A percentile compares a stretch with the other conserved stretches of the same genome.
Evolutionary conservation across 176 grass and related monocot genomes (phyloP).

Genomic region (Phragmites australis): DNA sequence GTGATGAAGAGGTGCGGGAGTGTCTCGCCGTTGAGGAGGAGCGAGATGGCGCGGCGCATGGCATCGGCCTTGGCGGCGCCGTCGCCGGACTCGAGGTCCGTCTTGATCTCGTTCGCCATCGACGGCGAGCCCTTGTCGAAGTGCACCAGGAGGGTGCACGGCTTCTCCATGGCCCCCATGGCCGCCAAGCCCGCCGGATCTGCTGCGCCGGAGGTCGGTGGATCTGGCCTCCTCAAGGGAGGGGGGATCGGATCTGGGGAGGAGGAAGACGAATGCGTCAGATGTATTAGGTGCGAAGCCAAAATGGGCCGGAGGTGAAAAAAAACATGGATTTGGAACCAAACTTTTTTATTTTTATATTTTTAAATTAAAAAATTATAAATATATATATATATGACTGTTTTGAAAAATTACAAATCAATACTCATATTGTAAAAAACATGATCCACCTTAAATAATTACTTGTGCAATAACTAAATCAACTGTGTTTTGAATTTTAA

Average conservation of each 20-base stretch:
- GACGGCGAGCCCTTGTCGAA: slow-evolving; percentile 74
- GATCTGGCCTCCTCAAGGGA: background rate
- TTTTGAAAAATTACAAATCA: no score
- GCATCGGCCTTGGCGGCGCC: slow-evolving; percentile 60
- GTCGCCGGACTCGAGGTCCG: slow-evolving; percentile 66
- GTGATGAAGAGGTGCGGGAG: slow-evolving; percentile 80
- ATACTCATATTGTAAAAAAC: no score
- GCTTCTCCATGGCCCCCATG: slow-evolving; percentile 54
- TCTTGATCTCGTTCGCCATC: slow-evolving; percentile 82
- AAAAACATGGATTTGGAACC: no score
- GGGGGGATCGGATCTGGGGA: background rate
- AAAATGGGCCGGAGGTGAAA: no score
- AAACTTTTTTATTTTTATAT: no score
- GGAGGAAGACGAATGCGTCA: background rate
- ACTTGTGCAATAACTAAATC: no score
- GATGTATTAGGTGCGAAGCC: background rate
- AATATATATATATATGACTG: no score
- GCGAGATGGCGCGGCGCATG: slow-evolving; percentile 74
- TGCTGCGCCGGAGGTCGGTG: background rate
- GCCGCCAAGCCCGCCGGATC: background rate
- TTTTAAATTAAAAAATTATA: no score
- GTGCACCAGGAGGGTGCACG: slow-evolving; percentile 68
- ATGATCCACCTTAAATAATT: no score
- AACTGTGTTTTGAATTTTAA: no score
- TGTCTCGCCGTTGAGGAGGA: slow-evolving; percentile 69